phyloP scores from a whole-genome alignment of 2,329 filamentous ascomycete genomes.

The Ophiostoma triangulosporum region DNA sequence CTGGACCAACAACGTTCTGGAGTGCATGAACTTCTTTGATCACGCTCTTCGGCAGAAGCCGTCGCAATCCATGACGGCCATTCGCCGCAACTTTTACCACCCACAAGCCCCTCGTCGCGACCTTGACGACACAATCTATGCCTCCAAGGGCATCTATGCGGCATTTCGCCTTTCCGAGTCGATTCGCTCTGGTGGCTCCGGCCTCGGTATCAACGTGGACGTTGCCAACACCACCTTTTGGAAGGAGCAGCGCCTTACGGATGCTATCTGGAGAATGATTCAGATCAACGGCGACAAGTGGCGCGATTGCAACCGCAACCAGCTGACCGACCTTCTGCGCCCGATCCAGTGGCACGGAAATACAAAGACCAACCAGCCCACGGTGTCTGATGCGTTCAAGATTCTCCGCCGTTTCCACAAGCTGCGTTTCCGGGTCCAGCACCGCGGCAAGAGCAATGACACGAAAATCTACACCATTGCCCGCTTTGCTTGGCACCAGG shows the following conservation, averaged over 20 bases:
- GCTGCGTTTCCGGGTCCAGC: slow-evolving; percentile 42
- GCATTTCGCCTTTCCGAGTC: slow-evolving; percentile 62
- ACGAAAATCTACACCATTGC: slow-evolving; percentile 39
- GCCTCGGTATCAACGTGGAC: slow-evolving; percentile 75
- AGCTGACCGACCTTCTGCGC: slow-evolving; percentile 20
- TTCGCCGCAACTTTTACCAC: slow-evolving; percentile 77
- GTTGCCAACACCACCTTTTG: slow-evolving; percentile 89
- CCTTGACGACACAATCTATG: slow-evolving; percentile 48
- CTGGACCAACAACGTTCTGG: slow-evolving; percentile 56
- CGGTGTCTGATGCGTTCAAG: slow-evolving; percentile 38
- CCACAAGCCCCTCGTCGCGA: slow-evolving; percentile 31
- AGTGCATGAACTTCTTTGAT: slow-evolving; percentile 78
- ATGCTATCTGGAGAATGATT: slow-evolving; percentile 22
- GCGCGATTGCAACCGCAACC: slow-evolving; percentile 13
- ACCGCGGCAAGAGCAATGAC: slow-evolving; percentile 34
- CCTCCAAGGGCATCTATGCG: slow-evolving; percentile 80
- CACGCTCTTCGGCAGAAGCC: slow-evolving; percentile 77
- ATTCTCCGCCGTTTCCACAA: slow-evolving; percentile 39
- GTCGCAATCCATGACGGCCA: slow-evolving; percentile 48
- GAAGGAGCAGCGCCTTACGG: slow-evolving; percentile 31
- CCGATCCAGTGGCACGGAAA: slow-evolving; percentile 20
- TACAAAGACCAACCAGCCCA: slow-evolving; percentile 15
- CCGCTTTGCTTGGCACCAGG: slow-evolving; percentile 33
- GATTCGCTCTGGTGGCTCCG: slow-evolving; percentile 33
- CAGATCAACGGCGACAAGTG: slow-evolving; percentile 16